Evolutionary conservation across 2,329 filamentous ascomycete species (phyloP), one percentile per base, ranked within the genome.

Genomic region (Chrysoporthe austroafricana): DNA sequence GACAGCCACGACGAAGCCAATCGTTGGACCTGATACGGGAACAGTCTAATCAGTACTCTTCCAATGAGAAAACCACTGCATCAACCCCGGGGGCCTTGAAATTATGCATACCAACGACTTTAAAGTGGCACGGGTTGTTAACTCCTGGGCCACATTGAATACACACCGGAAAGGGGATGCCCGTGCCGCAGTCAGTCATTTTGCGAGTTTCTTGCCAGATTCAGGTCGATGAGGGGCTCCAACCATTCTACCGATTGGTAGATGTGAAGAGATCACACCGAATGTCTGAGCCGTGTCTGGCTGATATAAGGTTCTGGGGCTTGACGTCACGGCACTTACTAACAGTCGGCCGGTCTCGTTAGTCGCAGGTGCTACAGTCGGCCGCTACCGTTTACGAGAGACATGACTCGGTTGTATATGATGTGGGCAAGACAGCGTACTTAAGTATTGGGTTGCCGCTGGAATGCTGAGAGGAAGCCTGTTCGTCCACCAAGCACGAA

Each of bases 61-160:
- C 18, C n/a, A 7, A n/a, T 6, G 16, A n/a, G 8, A 7, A 7
- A 18, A 21, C 21, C 16, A n/a, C n/a, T n/a, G 18, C n/a, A 8
- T 48, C 26, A 39, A n/a, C 8, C 2, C 3, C 13, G 46, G 26
- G 5, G 2, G 13, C 3, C 14, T 43, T 6, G 14, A 60, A 11
- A 32, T n/a, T 21, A 18, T 42, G 13, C 66, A 32, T 56, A 69
- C 63, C 67, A 26, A 69, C 44, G 26, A 66, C 21, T 36, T 69
- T 69, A 21, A 69, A 69, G 63, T 69, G 66, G 44, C 66, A 68
- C 5, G 66, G 52, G 52, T 68, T 68, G 44, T 68, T 68, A 8
- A 66, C 66, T 9, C 59, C 59, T 34, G 66, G 66, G 4, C 66
- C 63, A 36, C 67, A 69, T 32, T 69, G 67, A 26, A 69, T 69